phyloP scores from a whole-genome alignment of 805 yeast species.

The Saturnispora gosingensis region DNA sequence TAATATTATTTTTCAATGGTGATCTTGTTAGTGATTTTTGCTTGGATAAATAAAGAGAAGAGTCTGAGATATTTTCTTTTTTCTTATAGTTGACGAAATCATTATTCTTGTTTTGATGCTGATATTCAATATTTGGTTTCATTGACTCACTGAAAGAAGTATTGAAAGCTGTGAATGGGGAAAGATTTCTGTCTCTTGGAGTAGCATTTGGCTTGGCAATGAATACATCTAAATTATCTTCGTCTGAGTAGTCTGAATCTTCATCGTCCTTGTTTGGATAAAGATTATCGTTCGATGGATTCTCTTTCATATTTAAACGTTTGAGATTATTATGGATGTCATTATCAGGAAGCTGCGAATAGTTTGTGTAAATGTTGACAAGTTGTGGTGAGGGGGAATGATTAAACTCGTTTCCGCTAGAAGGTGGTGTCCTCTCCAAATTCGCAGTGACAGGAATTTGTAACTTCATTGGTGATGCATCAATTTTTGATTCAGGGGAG shows the following conservation, averaged over 20 bases:
- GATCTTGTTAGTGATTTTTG: conserved; percentile 12
- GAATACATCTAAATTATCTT: conserved; percentile 7
- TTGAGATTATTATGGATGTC: conserved; percentile 8
- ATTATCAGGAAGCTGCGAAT: conserved; percentile 24
- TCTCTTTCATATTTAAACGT: conserved; percentile 4
- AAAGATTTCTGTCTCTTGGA: conserved; percentile 18
- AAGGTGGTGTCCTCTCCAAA: neutral
- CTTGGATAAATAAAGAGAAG: conserved; percentile 12
- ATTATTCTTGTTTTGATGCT: neutral
- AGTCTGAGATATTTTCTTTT: neutral
- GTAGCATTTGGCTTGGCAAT: neutral
- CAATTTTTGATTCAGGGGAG: neutral
- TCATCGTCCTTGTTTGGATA: conserved; percentile 19
- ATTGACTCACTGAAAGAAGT: conserved; percentile 23
- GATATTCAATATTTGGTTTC: conserved; percentile 10
- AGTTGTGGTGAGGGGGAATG: conserved; percentile 21
- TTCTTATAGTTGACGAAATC: neutral
- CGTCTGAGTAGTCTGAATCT: conserved; percentile 5
- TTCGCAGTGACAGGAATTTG: neutral
- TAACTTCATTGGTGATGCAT: neutral
- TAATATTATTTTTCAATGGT: neutral
- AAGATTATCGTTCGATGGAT: conserved; percentile 10
- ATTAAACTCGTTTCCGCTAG: neutral
- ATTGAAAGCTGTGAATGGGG: conserved; percentile 31
- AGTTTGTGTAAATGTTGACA: conserved; percentile 26